phyloP scores from a whole-genome alignment of 2,329 filamentous ascomycete species.

The Moelleriella libera region DNA sequence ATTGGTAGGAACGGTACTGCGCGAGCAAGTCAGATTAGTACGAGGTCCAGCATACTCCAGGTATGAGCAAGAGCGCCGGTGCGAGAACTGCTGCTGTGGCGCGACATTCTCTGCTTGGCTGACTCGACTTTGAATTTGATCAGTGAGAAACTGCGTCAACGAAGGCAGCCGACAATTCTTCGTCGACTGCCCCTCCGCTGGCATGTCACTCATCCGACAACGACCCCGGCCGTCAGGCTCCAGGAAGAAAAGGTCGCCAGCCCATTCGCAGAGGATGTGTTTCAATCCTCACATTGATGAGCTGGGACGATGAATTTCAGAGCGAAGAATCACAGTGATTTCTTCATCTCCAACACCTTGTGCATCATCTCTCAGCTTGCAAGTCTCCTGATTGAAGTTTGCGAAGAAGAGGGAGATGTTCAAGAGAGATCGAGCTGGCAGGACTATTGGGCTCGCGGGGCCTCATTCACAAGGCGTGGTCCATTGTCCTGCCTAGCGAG shows the following conservation, averaged over 20 bases:
- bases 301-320: conserved; percentile 59
- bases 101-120: conserved; percentile 85
- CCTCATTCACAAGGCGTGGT: background rate
- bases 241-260: conserved; percentile 20
- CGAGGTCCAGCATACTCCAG: conserved; percentile 51
- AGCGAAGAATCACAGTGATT: conserved; percentile 40
- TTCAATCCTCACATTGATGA: conserved; percentile 8
- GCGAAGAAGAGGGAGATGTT: conserved; percentile 40
- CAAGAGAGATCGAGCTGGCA: conserved; percentile 71
- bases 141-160: conserved; percentile 41
- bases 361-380: conserved; percentile 42
- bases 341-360: conserved; percentile 73
- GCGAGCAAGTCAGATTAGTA: conserved; percentile 55
- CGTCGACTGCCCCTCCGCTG: background rate
- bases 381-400: conserved; percentile 27
- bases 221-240: conserved; percentile 38
- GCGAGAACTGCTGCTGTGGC: conserved; percentile 83
- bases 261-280: conserved; percentile 10
- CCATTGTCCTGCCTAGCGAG: conserved; percentile 50
- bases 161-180: conserved; percentile 2
- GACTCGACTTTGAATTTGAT: conserved; percentile 75
- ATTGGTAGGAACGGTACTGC: conserved; percentile 79
- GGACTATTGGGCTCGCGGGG: conserved; percentile 15
- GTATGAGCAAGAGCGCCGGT: conserved; percentile 61
- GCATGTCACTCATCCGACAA: conserved; percentile 59